phyloP scores from a whole-genome alignment of 176 grass and related monocot species.

The Lolium multiflorum region DNA sequence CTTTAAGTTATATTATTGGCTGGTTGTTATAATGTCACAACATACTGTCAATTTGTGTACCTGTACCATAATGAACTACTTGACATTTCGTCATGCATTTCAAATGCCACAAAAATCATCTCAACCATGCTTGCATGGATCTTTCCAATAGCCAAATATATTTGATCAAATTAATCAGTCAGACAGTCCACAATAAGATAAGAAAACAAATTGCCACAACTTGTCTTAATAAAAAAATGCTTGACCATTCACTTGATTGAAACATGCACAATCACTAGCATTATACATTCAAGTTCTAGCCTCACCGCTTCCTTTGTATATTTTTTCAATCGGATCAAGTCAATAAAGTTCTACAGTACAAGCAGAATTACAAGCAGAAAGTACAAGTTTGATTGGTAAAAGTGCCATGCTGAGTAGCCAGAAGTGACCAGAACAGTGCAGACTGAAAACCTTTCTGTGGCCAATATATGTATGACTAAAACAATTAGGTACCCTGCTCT shows the following conservation, averaged over 20 bases:
- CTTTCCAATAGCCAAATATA: background rate
- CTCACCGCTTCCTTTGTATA: background rate
- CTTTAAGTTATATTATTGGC: background rate
- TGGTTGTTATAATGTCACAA: background rate
- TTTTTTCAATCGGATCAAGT: background rate
- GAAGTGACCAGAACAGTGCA: conserved; percentile 13
- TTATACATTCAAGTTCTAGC: background rate
- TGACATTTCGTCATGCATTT: conserved; percentile 7
- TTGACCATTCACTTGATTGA: background rate
- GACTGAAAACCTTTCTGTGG: background rate
- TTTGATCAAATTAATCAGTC: background rate
- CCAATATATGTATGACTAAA: background rate
- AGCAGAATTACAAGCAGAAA: conserved; percentile 15
- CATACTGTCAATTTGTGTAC: background rate
- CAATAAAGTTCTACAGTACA: background rate
- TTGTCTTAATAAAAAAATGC: background rate
- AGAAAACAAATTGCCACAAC: conserved; percentile 3
- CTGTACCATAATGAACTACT: background rate
- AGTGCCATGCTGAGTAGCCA: background rate
- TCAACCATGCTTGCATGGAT: conserved; percentile 2
- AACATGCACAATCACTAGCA: conserved; percentile 9
- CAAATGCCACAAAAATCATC: background rate
- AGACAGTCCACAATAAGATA: background rate
- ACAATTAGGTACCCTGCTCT: background rate
- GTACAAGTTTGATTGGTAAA: background rate